Conservation (phyloP, 345 rosid genomes). For the Turritis glabra region DNA sequence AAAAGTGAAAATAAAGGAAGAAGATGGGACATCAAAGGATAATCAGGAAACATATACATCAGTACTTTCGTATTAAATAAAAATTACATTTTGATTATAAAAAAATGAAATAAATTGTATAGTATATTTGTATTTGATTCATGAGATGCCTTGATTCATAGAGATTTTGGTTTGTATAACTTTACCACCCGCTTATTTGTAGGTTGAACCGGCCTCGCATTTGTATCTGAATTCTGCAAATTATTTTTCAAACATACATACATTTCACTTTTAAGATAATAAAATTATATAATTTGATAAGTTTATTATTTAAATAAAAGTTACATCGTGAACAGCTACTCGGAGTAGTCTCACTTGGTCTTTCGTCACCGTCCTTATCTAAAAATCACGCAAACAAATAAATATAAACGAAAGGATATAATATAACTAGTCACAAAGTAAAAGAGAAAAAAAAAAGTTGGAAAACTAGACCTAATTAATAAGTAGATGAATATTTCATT, state of each 20-base stretch:
- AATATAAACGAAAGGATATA: not conserved
- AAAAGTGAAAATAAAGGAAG: not conserved
- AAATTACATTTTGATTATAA: not conserved
- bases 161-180: conserved; percentile 45
- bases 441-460: not conserved
- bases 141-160: not conserved
- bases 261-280: not conserved
- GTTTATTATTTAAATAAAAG: conserved; percentile 15
- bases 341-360: conserved; percentile 68
- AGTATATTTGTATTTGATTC: not conserved
- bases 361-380: conserved; percentile 65
- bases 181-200: conserved; percentile 46
- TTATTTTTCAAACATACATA: not conserved
- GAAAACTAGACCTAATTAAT: not conserved
- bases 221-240: conserved; percentile 38
- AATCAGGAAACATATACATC: not conserved
- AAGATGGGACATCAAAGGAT: not conserved
- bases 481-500: not conserved
- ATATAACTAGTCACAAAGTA: not conserved
- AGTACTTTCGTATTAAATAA: not conserved
- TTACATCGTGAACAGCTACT: conserved; percentile 80
- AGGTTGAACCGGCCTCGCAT: conserved; percentile 72
- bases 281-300: not conserved
- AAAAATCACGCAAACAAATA: not conserved
- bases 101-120: not conserved